Evolutionary conservation across 164 flowering plant genomes (phyloP).

Genomic region (Nymphaea thermarum): DNA sequence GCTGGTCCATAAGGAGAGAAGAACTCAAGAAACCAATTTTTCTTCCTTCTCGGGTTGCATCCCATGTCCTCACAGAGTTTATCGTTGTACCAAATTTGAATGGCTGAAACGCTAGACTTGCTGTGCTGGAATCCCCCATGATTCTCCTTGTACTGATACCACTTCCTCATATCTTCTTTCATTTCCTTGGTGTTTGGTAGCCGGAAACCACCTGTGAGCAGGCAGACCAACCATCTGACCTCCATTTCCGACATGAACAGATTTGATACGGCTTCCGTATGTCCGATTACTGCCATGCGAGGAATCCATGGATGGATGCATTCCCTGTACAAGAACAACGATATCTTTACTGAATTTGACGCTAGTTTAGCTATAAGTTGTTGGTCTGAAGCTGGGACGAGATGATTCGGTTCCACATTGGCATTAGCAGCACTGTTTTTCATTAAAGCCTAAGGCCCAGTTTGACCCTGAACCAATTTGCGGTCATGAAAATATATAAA

Average conservation of each 20-base stretch:
- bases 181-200: constrained; percentile 17
- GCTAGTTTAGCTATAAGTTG: constrained; percentile 4
- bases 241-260: constrained; percentile 51
- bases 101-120: constrained; percentile 3
- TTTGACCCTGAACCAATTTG: too few species aligned
- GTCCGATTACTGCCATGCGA: constrained; percentile 32
- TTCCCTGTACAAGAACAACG: background rate
- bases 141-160: background rate
- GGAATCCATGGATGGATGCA: background rate
- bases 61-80: background rate
- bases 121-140: background rate
- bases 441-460: too few species aligned
- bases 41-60: background rate
- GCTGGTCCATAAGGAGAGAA: background rate
- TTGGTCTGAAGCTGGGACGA: too few species aligned
- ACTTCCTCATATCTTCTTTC: background rate
- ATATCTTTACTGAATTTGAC: constrained; percentile 4
- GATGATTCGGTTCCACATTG: constrained; percentile 21
- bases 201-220: constrained; percentile 16
- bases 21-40: background rate
- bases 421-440: too few species aligned
- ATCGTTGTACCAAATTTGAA: background rate
- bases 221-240: constrained; percentile 39
- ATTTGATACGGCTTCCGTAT: constrained; percentile 38
- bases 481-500: too few species aligned